phyloP scores from a whole-genome alignment of 345 rosid species.

The Salix udensis region DNA sequence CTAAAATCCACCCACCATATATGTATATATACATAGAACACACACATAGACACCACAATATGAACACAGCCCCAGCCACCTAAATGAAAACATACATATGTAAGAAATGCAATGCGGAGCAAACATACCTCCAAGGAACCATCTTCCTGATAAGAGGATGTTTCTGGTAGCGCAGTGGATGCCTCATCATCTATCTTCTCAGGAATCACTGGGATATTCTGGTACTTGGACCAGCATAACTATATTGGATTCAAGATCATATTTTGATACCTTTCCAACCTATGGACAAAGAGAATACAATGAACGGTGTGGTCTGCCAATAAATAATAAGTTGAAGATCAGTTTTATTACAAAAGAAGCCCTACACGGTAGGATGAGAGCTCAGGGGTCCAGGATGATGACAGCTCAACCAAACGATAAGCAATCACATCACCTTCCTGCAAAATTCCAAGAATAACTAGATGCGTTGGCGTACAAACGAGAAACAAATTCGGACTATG shows the following conservation, averaged over 20 bases:
- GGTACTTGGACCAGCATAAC: constrained; percentile 52
- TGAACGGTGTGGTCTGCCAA: constrained; percentile 4
- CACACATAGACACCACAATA: neutral
- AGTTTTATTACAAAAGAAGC: constrained; percentile 10
- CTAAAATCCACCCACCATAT: neutral
- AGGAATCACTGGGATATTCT: constrained; percentile 54
- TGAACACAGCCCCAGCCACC: neutral
- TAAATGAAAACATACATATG: neutral
- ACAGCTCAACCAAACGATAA: constrained; percentile 77
- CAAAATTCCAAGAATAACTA: constrained; percentile 19
- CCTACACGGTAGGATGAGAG: constrained; percentile 67
- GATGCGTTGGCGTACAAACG: neutral
- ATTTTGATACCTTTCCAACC: constrained; percentile 77
- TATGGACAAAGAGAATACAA: constrained; percentile 26
- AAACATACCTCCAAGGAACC: constrained; percentile 71
- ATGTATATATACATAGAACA: neutral
- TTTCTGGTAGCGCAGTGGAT: constrained; percentile 33
- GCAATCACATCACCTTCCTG: constrained; percentile 92
- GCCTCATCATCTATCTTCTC: constrained; percentile 44
- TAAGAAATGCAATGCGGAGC: neutral
- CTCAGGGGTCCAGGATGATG: constrained; percentile 93
- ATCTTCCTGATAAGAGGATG: constrained; percentile 61
- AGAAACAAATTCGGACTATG: constrained; percentile 3
- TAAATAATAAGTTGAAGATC: constrained; percentile 5
- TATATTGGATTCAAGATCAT: constrained; percentile 50